phyloP scores from a whole-genome alignment of 257 asterid species.

The Forsythia viridissima region DNA sequence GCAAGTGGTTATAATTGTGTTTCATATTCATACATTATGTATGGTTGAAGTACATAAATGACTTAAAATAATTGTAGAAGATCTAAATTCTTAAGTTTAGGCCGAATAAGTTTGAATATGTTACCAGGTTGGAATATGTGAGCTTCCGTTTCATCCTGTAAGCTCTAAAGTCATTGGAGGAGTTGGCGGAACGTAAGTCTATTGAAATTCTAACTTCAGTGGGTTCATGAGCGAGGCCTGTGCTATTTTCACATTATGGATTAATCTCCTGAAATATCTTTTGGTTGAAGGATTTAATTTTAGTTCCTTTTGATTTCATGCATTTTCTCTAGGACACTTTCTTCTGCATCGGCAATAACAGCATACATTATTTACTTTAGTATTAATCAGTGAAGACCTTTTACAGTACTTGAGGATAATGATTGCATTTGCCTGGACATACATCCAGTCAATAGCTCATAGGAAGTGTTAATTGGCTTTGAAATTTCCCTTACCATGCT shows the following conservation, averaged over 20 bases:
- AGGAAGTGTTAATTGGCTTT: neutral
- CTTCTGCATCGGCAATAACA: neutral
- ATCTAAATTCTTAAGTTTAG: neutral
- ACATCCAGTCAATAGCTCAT: neutral
- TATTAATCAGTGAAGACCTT: neutral
- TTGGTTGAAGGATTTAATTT: conserved; percentile 4
- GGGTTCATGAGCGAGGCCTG: conserved; percentile 16
- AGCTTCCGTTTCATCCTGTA: conserved; percentile 96
- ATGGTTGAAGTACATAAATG: neutral
- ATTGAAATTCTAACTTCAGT: conserved; percentile 2
- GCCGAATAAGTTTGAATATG: conserved; percentile 11
- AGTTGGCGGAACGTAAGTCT: conserved; percentile 97
- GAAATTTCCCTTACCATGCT: too few relatives aligned
- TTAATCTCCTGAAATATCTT: conserved; percentile 14
- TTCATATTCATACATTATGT: conserved; percentile 6
- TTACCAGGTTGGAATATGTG: conserved; percentile 85
- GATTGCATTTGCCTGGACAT: neutral
- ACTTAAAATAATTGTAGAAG: neutral
- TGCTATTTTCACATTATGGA: conserved; percentile 8
- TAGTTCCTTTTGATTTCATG: conserved; percentile 5
- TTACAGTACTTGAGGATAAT: neutral
- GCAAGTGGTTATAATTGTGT: neutral
- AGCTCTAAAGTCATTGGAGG: conserved; percentile 94
- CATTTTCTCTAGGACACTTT: neutral
- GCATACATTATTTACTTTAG: neutral